Percentiles rank a stretch among this genome's conserved stretches.
phyloP scores from a whole-genome alignment of 2,329 filamentous ascomycete genomes.

The Ophiostoma pallidulum region DNA sequence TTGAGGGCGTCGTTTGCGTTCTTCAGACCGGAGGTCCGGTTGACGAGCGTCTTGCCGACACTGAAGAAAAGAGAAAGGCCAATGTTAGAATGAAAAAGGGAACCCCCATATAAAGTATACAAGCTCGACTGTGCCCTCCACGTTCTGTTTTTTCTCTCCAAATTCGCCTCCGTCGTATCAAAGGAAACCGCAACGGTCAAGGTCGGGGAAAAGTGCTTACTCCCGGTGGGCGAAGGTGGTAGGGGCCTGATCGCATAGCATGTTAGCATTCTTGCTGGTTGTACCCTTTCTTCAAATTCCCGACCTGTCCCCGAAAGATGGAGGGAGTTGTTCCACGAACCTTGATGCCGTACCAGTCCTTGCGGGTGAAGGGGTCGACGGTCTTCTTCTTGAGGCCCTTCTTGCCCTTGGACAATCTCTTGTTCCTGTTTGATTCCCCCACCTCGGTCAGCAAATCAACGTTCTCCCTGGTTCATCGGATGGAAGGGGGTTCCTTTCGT shows the following conservation, averaged over 20 bases:
- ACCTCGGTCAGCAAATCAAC: slow-evolving; percentile 7
- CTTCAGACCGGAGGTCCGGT: slow-evolving; percentile 99
- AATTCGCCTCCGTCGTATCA: too few relatives aligned
- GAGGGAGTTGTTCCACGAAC: too few relatives aligned
- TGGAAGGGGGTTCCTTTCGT: background rate
- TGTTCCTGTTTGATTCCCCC: slow-evolving; percentile 60
- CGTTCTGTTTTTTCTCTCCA: too few relatives aligned
- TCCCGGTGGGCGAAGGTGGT: slow-evolving; percentile 93
- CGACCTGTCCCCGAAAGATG: too few relatives aligned
- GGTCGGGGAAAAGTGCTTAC: slow-evolving; percentile 51
- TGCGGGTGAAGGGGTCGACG: slow-evolving; percentile 92
- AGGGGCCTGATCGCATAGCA: slow-evolving; percentile 58
- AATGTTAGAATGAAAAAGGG: too few relatives aligned
- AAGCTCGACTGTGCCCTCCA: too few relatives aligned
- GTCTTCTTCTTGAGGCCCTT: slow-evolving; percentile 99
- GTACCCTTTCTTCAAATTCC: too few relatives aligned
- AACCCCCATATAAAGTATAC: too few relatives aligned
- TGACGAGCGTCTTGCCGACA: slow-evolving; percentile 99
- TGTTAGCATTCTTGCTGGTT: background rate
- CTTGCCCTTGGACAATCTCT: slow-evolving; percentile 99
- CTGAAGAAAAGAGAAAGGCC: slow-evolving; percentile 42
- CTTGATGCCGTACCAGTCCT: slow-evolving; percentile 99
- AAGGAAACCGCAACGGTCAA: background rate
- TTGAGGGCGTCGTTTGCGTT: slow-evolving; percentile 99
- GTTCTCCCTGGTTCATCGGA: too few relatives aligned